phyloP scores from a whole-genome alignment of 176 grass and related monocot species.

The Guadua angustifolia region DNA sequence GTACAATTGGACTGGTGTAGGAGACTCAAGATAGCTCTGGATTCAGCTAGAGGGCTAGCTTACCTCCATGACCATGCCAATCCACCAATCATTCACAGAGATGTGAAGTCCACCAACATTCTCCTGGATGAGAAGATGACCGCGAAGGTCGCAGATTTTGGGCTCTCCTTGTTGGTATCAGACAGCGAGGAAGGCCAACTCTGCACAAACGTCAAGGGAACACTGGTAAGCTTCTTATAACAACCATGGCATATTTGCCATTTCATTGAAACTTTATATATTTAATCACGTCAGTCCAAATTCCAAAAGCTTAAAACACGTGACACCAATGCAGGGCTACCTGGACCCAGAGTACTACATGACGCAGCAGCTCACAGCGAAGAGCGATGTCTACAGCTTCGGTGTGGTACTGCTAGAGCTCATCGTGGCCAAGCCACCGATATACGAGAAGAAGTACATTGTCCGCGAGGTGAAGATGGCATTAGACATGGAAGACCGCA shows the following conservation, averaged over 20 bases:
- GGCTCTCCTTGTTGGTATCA: conserved; percentile 69
- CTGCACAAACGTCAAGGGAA: conserved; percentile 82
- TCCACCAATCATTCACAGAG: conserved; percentile 94
- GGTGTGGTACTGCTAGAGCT: conserved; percentile 80
- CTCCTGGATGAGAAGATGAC: conserved; percentile 75
- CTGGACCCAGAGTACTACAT: conserved; percentile 89
- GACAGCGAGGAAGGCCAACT: conserved; percentile 61
- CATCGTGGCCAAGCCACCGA: conserved; percentile 61
- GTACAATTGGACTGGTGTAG: conserved; percentile 76
- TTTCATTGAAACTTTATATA: background rate
- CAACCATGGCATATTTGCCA: conserved; percentile 18
- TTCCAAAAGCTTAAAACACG: no score
- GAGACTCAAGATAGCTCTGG: conserved; percentile 74
- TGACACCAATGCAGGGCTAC: conserved; percentile 63
- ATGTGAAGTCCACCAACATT: conserved; percentile 89
- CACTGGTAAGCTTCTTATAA: conserved; percentile 49
- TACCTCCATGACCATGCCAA: conserved; percentile 96
- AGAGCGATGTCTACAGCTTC: conserved; percentile 93
- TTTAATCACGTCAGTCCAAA: background rate
- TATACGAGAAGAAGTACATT: conserved; percentile 62
- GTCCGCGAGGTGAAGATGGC: conserved; percentile 71
- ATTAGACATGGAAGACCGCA: conserved; percentile 50
- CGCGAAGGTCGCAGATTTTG: conserved; percentile 90
- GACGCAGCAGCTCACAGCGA: conserved; percentile 78
- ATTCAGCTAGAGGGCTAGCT: conserved; percentile 81